phyloP scores from a whole-genome alignment of 371 early-diverging fungal genomes.

The Mucor indicus region DNA sequence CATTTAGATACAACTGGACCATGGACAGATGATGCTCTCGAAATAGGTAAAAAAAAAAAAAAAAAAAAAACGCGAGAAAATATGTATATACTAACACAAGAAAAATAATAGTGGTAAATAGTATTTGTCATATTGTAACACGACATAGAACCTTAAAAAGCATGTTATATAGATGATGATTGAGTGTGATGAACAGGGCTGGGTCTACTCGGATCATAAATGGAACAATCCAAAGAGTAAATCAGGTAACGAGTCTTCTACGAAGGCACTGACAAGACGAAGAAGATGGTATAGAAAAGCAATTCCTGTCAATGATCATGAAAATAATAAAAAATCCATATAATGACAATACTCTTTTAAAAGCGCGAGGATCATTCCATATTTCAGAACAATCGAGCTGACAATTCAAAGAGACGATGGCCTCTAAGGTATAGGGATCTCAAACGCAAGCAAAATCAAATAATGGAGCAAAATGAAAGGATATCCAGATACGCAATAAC shows the following conservation, averaged over 20 bases:
- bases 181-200: constrained; percentile 33
- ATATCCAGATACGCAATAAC: no score
- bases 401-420: no score
- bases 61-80: not conserved
- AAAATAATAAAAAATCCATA: no score
- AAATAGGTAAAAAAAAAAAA: constrained; percentile 28
- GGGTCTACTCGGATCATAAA: constrained; percentile 32
- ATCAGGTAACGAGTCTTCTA: not conserved
- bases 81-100: not conserved
- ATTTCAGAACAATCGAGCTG: no score
- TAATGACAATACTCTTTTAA: no score
- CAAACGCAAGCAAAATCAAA: no score
- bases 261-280: constrained; percentile 22
- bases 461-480: no score
- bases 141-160: not conserved
- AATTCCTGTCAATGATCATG: constrained; percentile 5
- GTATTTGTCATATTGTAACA: not conserved
- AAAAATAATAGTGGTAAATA: not conserved
- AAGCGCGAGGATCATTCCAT: no score
- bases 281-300: constrained; percentile 28
- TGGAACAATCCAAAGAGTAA: constrained; percentile 17
- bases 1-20: constrained; percentile 42
- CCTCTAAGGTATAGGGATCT: no score
- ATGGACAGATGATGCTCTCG: constrained; percentile 44
- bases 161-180: constrained; percentile 7